Conservation (phyloP, 164 flowering plant genomes). For the Annona cherimola region DNA sequence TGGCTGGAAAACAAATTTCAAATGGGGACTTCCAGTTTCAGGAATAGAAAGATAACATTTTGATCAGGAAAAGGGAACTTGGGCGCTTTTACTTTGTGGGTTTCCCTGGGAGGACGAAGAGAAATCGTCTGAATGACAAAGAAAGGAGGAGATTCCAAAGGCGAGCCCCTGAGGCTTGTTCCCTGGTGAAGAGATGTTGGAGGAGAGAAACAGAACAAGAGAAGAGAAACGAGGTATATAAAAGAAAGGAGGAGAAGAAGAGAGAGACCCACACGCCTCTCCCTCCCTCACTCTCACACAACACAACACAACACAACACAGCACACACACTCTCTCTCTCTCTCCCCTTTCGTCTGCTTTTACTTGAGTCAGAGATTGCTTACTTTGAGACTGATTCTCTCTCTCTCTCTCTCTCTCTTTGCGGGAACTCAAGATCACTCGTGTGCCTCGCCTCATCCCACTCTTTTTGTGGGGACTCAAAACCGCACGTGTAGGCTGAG, state of each 20-base stretch:
- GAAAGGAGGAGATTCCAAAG: background rate
- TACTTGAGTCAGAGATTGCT: conserved; percentile 8
- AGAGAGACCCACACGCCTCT: conserved; percentile 6
- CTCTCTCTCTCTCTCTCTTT: background rate
- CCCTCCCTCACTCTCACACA: conserved; percentile 12
- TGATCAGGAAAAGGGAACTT: conserved; percentile 9
- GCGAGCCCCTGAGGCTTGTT: background rate
- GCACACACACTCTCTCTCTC: too few species aligned
- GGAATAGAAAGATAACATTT: conserved; percentile 5
- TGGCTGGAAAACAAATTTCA: background rate
- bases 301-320: too few species aligned
- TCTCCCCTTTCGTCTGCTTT: background rate
- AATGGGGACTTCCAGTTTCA: background rate
- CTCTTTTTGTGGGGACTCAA: background rate
- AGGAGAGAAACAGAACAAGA: background rate
- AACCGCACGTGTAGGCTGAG: conserved; percentile 3
- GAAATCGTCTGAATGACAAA: background rate
- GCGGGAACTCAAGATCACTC: too few species aligned
- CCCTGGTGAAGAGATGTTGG: conserved; percentile 4
- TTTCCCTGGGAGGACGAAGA: background rate
- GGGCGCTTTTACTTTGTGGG: conserved; percentile 5
- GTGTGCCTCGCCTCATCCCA: too few species aligned
- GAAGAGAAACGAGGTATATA: background rate
- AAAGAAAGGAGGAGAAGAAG: background rate
- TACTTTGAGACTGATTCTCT: conserved; percentile 15